phyloP scores from a whole-genome alignment of 352 stramenopile species.

The Pythium vanterpoolii region DNA sequence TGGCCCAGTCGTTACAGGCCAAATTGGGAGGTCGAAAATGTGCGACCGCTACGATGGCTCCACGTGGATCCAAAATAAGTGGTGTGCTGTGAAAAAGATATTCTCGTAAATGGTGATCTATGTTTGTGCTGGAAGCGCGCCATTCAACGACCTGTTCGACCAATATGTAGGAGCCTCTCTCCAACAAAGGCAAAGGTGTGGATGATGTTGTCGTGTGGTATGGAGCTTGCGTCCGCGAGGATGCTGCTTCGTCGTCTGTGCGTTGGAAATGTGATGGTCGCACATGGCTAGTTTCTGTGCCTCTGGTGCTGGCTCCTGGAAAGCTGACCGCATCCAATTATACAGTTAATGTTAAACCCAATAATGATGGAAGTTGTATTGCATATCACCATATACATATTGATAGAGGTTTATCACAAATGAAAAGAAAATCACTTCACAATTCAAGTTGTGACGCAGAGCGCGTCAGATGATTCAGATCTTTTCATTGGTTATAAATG shows the following conservation, averaged over 20 bases:
- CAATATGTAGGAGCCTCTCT: too few relatives aligned
- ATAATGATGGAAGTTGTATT: too few relatives aligned
- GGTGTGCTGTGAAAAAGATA: too few relatives aligned
- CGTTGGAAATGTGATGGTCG: conserved; percentile 8
- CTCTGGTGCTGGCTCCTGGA: neutral
- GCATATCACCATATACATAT: neutral
- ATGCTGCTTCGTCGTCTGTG: conserved; percentile 20
- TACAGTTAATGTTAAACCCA: conserved; percentile 3
- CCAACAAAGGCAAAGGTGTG: too few relatives aligned
- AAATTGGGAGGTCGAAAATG: neutral
- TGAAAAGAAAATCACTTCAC: conserved; percentile 7
- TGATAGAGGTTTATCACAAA: conserved; percentile 7
- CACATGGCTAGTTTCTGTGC: conserved; percentile 18
- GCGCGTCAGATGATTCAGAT: conserved; percentile 4
- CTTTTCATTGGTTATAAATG: conserved; percentile 15
- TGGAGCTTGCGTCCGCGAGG: too few relatives aligned
- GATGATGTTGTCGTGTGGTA: too few relatives aligned
- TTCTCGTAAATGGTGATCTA: too few relatives aligned
- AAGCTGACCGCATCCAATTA: conserved; percentile 18
- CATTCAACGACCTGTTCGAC: too few relatives aligned
- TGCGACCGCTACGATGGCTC: too few relatives aligned
- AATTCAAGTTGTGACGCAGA: conserved; percentile 12
- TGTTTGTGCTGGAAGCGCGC: too few relatives aligned
- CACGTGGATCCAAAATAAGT: too few relatives aligned
- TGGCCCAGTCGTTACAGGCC: conserved; percentile 17